Base-by-base conservation (phyloP, 1,284 basidiomycete species). In the Tilletiopsis washingtonensis region DNA sequence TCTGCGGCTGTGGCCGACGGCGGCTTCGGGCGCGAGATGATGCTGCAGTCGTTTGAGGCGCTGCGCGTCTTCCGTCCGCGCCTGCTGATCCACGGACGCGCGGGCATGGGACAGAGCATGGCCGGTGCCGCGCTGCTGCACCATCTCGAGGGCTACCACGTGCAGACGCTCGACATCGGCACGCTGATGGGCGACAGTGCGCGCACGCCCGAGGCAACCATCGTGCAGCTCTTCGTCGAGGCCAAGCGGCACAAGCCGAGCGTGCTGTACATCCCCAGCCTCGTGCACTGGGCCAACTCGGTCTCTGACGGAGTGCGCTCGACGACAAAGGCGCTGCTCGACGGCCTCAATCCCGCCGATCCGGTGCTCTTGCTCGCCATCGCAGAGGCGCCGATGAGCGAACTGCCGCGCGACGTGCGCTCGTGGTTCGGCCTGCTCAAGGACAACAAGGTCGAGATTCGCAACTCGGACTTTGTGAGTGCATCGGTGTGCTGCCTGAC, bases 201-300 rank as follows among this genome's bases (percentile, higher is more conserved):
- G 0, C 78, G 90, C 64, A 90, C 90, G 3, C 78, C 84, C 3
- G 94, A 99, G 75, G 87, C 93, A 1, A 84, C 87, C 2, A 84
- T 96, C 49, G 88, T 97, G 1, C 93, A 97, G 64, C 80, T 96
- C n/a, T 97, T 98, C 65, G 81, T 91, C 17, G 94, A 99, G 74
- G 94, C 94, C 0, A 97, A 96, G 73, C 83, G 94, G 25, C 89
- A 96, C 71, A 91, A 96, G 65, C 94, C 94, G 0, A 91, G 90
- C 0, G 84, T 98, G 38, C 81, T 98, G 43, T 98, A 91, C 74
- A 89, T 98, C 41, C 94, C 93, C 0, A 87, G 88, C 0, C 78
- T 98, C 1, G 73, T 83, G 1, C 82, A 85, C 5, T 98, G 93
- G 91, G 85, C 86, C 47, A 77, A 82, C 1, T 83, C 89, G 1